Evolutionary conservation across 192 early-diverging fungal species (phyloP).

Genomic region (Geosiphon pyriformis): DNA sequence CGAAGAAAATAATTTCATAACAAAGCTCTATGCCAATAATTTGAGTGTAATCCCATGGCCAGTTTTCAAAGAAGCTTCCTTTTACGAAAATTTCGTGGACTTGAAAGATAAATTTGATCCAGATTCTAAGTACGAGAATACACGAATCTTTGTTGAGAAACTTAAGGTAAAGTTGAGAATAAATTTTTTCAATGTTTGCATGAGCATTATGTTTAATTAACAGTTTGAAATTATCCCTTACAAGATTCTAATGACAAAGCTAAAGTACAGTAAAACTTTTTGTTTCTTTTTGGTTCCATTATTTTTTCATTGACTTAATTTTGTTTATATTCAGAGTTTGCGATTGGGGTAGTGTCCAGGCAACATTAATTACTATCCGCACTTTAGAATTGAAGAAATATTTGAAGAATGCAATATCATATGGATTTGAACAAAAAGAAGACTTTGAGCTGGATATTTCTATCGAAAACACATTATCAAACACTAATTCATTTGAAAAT

Average conservation of each 20-base stretch:
- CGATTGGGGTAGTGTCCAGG: constrained; percentile 19
- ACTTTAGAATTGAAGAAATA: background rate
- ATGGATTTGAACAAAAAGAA: constrained; percentile 10
- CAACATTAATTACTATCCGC: constrained; percentile 9
- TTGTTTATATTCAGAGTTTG: constrained; percentile 6
- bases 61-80: constrained; percentile 15
- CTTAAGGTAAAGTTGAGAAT: background rate
- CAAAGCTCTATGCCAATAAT: constrained; percentile 6
- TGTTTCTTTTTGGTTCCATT: background rate
- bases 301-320: background rate
- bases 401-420: background rate
- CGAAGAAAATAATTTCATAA: constrained; percentile 22
- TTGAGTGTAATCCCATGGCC: constrained; percentile 25
- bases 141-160: background rate
- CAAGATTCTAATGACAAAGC: too few relatives aligned
- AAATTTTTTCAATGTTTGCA: background rate
- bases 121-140: constrained; percentile 4
- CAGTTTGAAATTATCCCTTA: too few relatives aligned
- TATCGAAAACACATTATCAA: too few relatives aligned
- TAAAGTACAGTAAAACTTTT: too few relatives aligned
- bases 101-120: background rate
- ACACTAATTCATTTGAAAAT: too few relatives aligned
- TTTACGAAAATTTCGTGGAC: background rate
- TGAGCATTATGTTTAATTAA: too few relatives aligned
- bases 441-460: background rate